Percentiles rank a stretch among this genome's conserved stretches.
phyloP scores from a whole-genome alignment of 2,329 filamentous ascomycete species.

The Paecilomyces dactylethromorphus region DNA sequence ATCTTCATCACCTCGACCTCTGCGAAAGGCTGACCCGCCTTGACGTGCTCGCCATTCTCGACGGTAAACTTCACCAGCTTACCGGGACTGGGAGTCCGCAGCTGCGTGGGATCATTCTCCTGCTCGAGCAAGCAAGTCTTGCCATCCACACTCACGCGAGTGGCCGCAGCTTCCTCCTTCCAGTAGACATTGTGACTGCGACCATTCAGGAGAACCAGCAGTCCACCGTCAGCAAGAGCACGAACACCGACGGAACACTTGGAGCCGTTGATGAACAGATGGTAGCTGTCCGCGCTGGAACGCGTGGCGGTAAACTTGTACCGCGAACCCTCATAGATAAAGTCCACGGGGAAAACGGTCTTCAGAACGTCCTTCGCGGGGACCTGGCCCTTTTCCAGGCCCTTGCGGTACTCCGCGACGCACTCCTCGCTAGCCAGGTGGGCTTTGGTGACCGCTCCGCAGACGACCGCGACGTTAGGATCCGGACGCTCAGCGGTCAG shows the following conservation, averaged over 20 bases:
- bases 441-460: slow-evolving; percentile 89
- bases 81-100: slow-evolving; percentile 87
- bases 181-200: slow-evolving; percentile 98
- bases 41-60: slow-evolving; percentile 89
- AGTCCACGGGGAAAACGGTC: slow-evolving; percentile 95
- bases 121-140: slow-evolving; percentile 98
- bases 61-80: slow-evolving; percentile 98
- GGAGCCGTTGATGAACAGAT: slow-evolving; percentile 97
- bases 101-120: slow-evolving; percentile 97
- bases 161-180: slow-evolving; percentile 97
- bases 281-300: slow-evolving; percentile 88
- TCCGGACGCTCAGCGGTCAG: slow-evolving; percentile 94
- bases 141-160: slow-evolving; percentile 90
- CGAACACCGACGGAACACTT: slow-evolving; percentile 91
- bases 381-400: slow-evolving; percentile 94
- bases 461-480: slow-evolving; percentile 86
- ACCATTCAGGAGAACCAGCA: slow-evolving; percentile 82
- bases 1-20: slow-evolving; percentile 99
- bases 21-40: slow-evolving; percentile 85
- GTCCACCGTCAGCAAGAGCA: slow-evolving; percentile 85
- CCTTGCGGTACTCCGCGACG: slow-evolving; percentile 76
- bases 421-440: slow-evolving; percentile 89
- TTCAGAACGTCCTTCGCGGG: slow-evolving; percentile 94
- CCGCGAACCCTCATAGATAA: slow-evolving; percentile 93
- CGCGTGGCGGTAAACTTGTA: slow-evolving; percentile 98